Evolutionary conservation across 2,329 filamentous ascomycete species (phyloP).

Genomic region (Fusarium mangiferae): DNA sequence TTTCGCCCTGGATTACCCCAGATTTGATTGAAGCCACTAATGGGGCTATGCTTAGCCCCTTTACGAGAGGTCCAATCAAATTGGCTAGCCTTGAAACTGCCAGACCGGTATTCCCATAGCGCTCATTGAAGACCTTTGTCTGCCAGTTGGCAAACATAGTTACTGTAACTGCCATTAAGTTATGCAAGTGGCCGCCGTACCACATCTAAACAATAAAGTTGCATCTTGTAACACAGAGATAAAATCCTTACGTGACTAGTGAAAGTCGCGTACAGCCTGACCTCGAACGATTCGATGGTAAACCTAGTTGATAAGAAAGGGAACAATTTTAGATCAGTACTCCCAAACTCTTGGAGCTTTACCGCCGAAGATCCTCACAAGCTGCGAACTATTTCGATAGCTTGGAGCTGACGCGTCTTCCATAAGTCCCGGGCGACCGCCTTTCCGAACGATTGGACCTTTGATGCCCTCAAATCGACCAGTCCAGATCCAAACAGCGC

Average conservation of each 20-base stretch:
- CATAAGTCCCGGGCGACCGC: background rate
- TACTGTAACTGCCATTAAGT: accelerated
- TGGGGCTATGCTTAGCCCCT: background rate
- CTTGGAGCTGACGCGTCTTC: background rate
- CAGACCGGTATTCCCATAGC: accelerated
- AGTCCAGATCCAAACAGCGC: background rate
- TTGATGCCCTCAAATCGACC: background rate
- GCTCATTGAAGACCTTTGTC: accelerated
- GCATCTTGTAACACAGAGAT: too few species aligned
- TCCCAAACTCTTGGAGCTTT: background rate
- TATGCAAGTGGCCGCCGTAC: too few species aligned
- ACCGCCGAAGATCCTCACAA: background rate
- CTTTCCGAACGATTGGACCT: background rate
- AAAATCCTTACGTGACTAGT: too few species aligned
- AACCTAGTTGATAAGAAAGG: too few species aligned
- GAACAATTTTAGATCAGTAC: background rate
- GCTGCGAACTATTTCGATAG: background rate
- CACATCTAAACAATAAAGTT: accelerated
- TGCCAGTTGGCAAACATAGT: background rate
- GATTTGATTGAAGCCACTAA: background rate
- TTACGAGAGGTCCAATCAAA: background rate
- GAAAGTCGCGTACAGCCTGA: too few species aligned
- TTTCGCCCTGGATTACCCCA: background rate
- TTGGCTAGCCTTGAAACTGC: accelerated
- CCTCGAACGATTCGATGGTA: too few species aligned